Base-by-base conservation (phyloP, 345 rosid genomes). In the Moringa oleifera region DNA sequence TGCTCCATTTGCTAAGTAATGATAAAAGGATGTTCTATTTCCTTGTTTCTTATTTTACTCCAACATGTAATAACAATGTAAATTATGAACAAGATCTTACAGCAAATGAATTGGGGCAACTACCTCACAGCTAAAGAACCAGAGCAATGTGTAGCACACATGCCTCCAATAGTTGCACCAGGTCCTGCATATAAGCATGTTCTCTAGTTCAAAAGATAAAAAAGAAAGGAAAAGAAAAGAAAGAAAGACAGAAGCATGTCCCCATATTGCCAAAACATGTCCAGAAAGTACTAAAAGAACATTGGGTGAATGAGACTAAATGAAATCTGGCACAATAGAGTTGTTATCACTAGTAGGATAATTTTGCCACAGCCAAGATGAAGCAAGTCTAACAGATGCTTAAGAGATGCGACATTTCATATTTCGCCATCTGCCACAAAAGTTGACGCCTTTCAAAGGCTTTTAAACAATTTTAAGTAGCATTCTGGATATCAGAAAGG, bases 101-200 rank as follows among this genome's bases (percentile, higher is more conserved):
- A 41, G 17, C 47, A 5, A 11, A 41, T 41, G 50, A 53, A 62
- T 63, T 56, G 71, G 67, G 71, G n/a, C 25, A 69, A 67, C 49
- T 76, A 93, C 98, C 97, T 84, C 64, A 86, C 96, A 53, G 98
- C 97, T 68, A 93, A 77, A 72, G 97, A 89, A 57, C 97, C 98
- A 57, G 97, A 93, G 86, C 96, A 93, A 46, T 95, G 96, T 59
- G 97, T 89, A 59, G 98, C 93, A 75, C 97, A 89, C 98, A 89
- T 93, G 55, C 98, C 98, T 53, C 98, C 96, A 22, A 93, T 84
- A 56, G 81, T 79, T 67, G 98, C 98, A 56, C 98, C 96, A 21
- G 98, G 98, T 47, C 97, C 98, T 93, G 88, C 50, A 69, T 50
- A 46, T 61, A 24, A 73, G 64, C 53, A 53, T 25, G 55, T 51